These are phyloP conservation scores for Novymonas esmeraldas DNA, from an alignment of 208 protist species.

Conservation along the genomic window DNA sequence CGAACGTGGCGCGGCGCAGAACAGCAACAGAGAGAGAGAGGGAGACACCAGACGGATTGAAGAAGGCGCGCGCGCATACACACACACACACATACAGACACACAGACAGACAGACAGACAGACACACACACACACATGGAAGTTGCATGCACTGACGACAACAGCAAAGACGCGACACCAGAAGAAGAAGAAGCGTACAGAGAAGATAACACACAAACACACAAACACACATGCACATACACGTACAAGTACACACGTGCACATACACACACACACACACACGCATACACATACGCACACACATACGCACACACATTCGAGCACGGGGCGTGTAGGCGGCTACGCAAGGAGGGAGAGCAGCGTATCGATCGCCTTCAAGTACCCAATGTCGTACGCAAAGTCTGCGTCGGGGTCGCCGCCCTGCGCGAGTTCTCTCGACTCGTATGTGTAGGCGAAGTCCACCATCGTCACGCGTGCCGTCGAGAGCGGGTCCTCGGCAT, in stretches of 20 bases:
- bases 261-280: background rate
- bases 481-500: slow-evolving; percentile 58
- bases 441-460: slow-evolving; percentile 91
- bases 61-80: no score
- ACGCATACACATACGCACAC: slow-evolving; percentile 3
- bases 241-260: background rate
- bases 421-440: slow-evolving; percentile 59
- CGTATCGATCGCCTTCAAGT: slow-evolving; percentile 77
- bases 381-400: slow-evolving; percentile 71
- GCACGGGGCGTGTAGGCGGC: background rate
- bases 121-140: no score
- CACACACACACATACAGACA: no score
- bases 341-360: slow-evolving; percentile 62
- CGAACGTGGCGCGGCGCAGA: no score
- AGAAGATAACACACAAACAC: no score
- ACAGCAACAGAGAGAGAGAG: no score
- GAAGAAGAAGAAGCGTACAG: background rate
- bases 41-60: no score
- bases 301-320: background rate
- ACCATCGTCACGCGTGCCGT: slow-evolving; percentile 87
- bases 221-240: background rate
- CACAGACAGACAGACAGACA: no score
- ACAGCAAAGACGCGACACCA: no score
- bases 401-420: slow-evolving; percentile 64
- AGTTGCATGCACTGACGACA: no score